Evolutionary conservation across 2,329 filamentous ascomycete genomes (phyloP), one percentile per base, ranked within the genome.

Genomic region (Fusarium liriodendri): DNA sequence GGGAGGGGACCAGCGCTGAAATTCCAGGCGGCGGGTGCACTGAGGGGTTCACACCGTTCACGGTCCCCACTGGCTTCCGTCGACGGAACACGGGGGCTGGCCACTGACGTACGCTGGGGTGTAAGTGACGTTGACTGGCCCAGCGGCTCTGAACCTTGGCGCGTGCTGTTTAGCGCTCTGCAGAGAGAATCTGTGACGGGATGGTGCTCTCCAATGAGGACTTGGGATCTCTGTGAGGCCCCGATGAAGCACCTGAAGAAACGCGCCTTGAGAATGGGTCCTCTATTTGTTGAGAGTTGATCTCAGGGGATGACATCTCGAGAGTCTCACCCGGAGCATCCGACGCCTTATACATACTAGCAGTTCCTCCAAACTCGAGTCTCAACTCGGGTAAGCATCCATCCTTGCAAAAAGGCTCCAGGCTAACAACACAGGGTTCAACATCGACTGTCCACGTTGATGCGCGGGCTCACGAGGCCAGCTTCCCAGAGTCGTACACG

Each of bases 1-100:
- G 72, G 71, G 71, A 47, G 71, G 72, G 71, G 57, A 40, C 61
- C 42, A 72, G 58, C 71, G 71, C 71, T 74, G 71, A 69, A 52
- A 54, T 66, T 52, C 63, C 62, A 66, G 64, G 61, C 52, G 66
- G 35, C 68, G 45, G 27, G 45, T 61, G 45, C 33, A 37, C 60
- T 63, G 50, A 52, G 59, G 54, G 38, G 35, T 61, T 33, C 58
- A 45, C 27, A 50, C 16, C 32, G 20, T 52, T 35, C 25, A 37
- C 52, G 29, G 33, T 47, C 42, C 58, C 38, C 52, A 50, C 66
- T 60, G 62, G 62, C 33, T 35, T 55, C 35, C 25, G 59, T 63
- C 64, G 40, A 33, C 29, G 29, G 29, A 9, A 32, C 33, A 47
- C 42, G 42, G 27, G 69, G 69, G 62, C 57, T 75, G 70, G 71